Percentiles rank a stretch among this genome's conserved stretches.
phyloP scores from a whole-genome alignment of 305 asterid genomes.

The Solanum aculeatissimum region DNA sequence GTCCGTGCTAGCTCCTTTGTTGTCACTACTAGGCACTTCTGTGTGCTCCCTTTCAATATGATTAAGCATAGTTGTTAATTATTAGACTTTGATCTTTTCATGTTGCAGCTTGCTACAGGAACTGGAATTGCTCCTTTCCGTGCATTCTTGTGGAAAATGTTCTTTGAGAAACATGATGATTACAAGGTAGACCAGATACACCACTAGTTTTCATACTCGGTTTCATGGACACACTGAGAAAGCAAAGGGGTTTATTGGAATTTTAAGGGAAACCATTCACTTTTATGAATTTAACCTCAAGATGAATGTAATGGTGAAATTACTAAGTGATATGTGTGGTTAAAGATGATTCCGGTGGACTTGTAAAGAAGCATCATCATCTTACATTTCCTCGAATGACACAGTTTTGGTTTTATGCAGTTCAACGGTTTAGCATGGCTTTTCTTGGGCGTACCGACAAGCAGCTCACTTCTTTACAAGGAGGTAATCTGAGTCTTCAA shows the following conservation, averaged over 20 bases:
- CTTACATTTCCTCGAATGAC: not conserved
- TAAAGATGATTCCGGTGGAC: not conserved
- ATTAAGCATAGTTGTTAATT: not conserved
- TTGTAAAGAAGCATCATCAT: too few relatives aligned
- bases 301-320: not conserved
- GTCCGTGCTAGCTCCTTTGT: conserved; percentile 8
- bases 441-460: conserved; percentile 89
- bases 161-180: conserved; percentile 92
- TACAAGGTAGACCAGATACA: conserved; percentile 36
- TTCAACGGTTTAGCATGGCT: conserved; percentile 95
- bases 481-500: conserved; percentile 33
- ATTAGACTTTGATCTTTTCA: not conserved
- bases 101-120: conserved; percentile 70
- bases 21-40: not conserved
- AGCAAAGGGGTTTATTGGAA: not conserved
- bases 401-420: conserved; percentile 16
- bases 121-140: conserved; percentile 98
- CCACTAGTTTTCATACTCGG: not conserved
- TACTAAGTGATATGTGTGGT: not conserved
- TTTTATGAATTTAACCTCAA: not conserved
- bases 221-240: not conserved
- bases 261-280: not conserved
- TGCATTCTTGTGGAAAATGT: conserved; percentile 86
- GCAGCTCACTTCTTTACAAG: conserved; percentile 85
- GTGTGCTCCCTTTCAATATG: not conserved